Percentiles rank a stretch among this genome's conserved stretches.
phyloP scores from a whole-genome alignment of 2,329 filamentous ascomycete species.

The Venturia pyrina region DNA sequence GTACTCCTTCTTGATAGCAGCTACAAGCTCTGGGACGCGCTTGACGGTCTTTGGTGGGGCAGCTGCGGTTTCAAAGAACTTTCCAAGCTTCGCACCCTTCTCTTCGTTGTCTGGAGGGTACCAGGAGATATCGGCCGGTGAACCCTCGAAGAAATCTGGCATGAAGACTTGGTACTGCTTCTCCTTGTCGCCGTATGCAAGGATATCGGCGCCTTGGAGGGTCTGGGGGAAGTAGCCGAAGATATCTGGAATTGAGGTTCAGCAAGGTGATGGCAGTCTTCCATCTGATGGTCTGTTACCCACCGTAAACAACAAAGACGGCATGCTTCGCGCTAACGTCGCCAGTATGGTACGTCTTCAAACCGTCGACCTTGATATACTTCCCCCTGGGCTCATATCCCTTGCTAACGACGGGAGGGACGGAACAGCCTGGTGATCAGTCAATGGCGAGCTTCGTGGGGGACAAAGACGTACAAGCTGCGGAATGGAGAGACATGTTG shows the following conservation, averaged over 20 bases:
- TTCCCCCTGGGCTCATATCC: slow-evolving; percentile 48
- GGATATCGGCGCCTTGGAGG: slow-evolving; percentile 53
- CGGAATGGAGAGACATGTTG: slow-evolving; percentile 13
- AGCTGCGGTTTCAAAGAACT: slow-evolving; percentile 48
- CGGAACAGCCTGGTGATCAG: slow-evolving; percentile 33
- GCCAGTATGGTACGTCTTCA: slow-evolving; percentile 54
- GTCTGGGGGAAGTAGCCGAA: slow-evolving; percentile 56
- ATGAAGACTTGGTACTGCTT: slow-evolving; percentile 76
- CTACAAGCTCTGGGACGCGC: slow-evolving; percentile 44
- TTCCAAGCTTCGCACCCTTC: slow-evolving; percentile 48
- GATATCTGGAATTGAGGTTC: slow-evolving; percentile 33
- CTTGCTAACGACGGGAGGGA: slow-evolving; percentile 37
- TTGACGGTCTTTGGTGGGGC: slow-evolving; percentile 48
- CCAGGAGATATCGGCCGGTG: slow-evolving; percentile 53
- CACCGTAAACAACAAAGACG: slow-evolving; percentile 44
- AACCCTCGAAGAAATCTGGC: slow-evolving; percentile 81
- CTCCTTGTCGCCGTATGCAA: slow-evolving; percentile 53
- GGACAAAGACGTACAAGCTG: slow-evolving; percentile 12
- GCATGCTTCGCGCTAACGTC: slow-evolving; percentile 45
- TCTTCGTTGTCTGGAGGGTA: slow-evolving; percentile 51
- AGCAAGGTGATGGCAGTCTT: too few species aligned
- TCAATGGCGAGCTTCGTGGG: neutral
- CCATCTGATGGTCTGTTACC: neutral
- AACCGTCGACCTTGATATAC: slow-evolving; percentile 48
- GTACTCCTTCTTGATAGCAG: slow-evolving; percentile 37